Evolutionary conservation across 2,329 filamentous ascomycete species (phyloP), one percentile per base, ranked within the genome.

Genomic region (Byssoonygena ceratinophila): DNA sequence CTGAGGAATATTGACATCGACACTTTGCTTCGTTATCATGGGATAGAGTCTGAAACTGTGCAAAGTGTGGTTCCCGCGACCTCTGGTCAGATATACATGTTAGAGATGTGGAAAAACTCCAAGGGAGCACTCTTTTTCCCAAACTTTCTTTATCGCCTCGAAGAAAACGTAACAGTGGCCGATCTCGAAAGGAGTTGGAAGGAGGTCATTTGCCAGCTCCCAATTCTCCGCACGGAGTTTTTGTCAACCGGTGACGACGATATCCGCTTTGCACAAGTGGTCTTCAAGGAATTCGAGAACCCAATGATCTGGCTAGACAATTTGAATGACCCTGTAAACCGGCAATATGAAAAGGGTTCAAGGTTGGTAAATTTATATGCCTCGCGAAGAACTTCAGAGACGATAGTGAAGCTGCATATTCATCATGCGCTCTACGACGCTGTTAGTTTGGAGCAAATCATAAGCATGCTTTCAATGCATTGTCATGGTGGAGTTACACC

Each of bases 351-450:
- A 39, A 59, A 59, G 46, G 51, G 54, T 27, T 55, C 58, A 14
- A 55, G 59, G 8, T 61, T 63, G 5, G 68, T 64, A 11, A 61
- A 64, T 47, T 57, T 76, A 4, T 65, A 68, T 54, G 68, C 64
- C 5, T 63, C 60, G 20, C 59, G 63, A 44, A 62, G 56, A 0
- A n/a, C 56, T 1, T 52, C 51, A 22, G 65, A 66, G 14, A 72
- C 69, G 58, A 55, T 59, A 6, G 52, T 68, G 43, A 68, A 76
- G 1, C 71, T 88, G 4, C 74, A 74, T 23, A 83, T 96, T 3
- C 89, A 95, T 57, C 90, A 97, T 64, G 85, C 86, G 0, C 73
- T 96, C 0, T 97, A 96, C 63, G 91, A 96, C 64, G 89, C 83
- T 4, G 76, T 94, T 55, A 92, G 86, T 60, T 71, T 96, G 3